Evolutionary conservation across 441 rosid species (phyloP).

Genomic region (Melastoma candidum): DNA sequence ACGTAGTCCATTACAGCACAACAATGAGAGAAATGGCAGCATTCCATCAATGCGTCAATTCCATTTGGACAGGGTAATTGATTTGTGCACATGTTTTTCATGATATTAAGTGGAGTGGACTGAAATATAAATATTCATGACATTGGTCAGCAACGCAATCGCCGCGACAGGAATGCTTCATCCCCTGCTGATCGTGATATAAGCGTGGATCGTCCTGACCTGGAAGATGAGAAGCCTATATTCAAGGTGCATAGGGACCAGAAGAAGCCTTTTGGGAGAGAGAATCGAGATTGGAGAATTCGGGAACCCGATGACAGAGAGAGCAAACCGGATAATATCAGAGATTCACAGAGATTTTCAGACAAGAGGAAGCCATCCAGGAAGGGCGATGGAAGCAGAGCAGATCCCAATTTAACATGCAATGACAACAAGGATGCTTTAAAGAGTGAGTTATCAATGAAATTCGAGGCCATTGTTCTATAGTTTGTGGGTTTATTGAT

Average conservation of each 20-base stretch:
- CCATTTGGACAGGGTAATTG: constrained; percentile 60
- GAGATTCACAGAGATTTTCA: constrained; percentile 45
- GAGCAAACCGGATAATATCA: constrained; percentile 56
- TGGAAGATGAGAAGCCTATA: constrained; percentile 61
- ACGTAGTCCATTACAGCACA: constrained; percentile 49
- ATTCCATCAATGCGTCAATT: constrained; percentile 42
- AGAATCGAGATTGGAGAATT: constrained; percentile 61
- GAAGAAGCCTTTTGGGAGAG: constrained; percentile 66
- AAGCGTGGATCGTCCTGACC: constrained; percentile 69
- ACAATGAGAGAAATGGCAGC: constrained; percentile 48
- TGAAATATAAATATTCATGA: constrained; percentile 10
- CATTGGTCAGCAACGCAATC: constrained; percentile 47
- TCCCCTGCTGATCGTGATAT: constrained; percentile 58
- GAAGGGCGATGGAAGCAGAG: constrained; percentile 68
- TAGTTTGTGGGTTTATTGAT: neutral
- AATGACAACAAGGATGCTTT: constrained; percentile 65
- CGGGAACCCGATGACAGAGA: constrained; percentile 71
- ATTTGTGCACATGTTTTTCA: constrained; percentile 1
- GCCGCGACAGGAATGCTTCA: constrained; percentile 48
- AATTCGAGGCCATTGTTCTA: constrained; percentile 5
- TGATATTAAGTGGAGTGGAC: constrained; percentile 1
- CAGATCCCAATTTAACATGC: constrained; percentile 38
- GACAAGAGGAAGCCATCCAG: constrained; percentile 59
- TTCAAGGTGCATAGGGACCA: constrained; percentile 63
- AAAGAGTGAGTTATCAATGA: constrained; percentile 48